Evolutionary conservation across 1,284 basidiomycete species (phyloP).

Genomic region (Irpex lacteus): DNA sequence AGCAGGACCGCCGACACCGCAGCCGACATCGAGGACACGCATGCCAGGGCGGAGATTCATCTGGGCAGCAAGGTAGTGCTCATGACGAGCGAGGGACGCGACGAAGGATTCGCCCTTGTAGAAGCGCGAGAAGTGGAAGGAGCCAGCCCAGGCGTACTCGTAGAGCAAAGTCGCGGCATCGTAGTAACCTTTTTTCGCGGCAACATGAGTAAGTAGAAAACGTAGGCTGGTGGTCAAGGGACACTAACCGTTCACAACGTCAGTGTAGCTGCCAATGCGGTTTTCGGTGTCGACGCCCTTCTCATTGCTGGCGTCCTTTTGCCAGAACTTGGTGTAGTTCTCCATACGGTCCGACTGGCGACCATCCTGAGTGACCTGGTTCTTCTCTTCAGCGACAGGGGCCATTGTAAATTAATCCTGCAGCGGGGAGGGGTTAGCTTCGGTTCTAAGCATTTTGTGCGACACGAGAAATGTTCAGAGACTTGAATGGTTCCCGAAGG

Average conservation of each 20-base stretch:
- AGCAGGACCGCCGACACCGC: conserved; percentile 96
- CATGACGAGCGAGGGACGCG: conserved; percentile 88
- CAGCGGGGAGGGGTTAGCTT: background rate
- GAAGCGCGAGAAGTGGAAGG: conserved; percentile 99
- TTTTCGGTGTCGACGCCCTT: conserved; percentile 66
- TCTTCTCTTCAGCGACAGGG: conserved; percentile 19
- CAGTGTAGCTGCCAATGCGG: conserved; percentile 84
- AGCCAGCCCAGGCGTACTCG: conserved; percentile 93
- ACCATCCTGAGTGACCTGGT: conserved; percentile 49
- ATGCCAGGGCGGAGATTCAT: conserved; percentile 86
- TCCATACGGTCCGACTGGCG: conserved; percentile 83
- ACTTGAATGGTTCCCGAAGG: conserved; percentile 38
- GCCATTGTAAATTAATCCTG: conserved; percentile 25
- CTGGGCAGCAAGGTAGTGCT: conserved; percentile 93
- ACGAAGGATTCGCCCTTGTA: conserved; percentile 92
- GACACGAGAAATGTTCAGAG: conserved; percentile 23
- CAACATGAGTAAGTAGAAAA: background rate
- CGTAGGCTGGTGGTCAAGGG: conserved; percentile 1
- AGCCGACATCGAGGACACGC: conserved; percentile 97
- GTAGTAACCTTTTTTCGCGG: conserved; percentile 74
- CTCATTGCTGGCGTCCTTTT: conserved; percentile 82
- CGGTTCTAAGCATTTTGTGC: background rate
- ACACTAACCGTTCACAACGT: conserved; percentile 88
- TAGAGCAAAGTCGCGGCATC: conserved; percentile 97
- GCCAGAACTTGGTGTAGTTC: conserved; percentile 95